phyloP scores from a whole-genome alignment of 2,329 filamentous ascomycete genomes.

The Fusarium pseudonygamai region DNA sequence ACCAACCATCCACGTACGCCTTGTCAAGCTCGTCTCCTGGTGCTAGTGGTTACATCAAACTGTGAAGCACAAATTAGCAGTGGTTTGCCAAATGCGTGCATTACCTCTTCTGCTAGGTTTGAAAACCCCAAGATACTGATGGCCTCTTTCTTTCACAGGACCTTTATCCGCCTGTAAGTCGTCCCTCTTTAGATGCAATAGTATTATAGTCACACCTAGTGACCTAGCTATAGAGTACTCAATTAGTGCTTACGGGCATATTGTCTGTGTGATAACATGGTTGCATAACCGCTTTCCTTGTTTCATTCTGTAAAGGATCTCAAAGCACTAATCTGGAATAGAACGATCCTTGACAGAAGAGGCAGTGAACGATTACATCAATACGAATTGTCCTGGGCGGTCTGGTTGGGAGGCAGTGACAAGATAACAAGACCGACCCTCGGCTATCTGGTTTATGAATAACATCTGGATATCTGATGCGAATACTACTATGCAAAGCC shows the following conservation, averaged over 20 bases:
- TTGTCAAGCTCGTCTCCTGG: neutral
- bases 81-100: neutral
- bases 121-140: fast-evolving
- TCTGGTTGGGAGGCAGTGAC: too few relatives aligned
- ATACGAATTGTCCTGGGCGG: fast-evolving
- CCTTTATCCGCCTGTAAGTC: fast-evolving
- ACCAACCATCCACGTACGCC: too few relatives aligned
- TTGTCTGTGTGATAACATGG: too few relatives aligned
- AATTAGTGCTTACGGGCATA: neutral
- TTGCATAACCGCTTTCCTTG: neutral
- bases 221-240: neutral
- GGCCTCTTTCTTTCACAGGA: neutral
- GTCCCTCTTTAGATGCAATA: neutral
- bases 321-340: fast-evolving
- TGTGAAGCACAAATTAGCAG: neutral
- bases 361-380: neutral
- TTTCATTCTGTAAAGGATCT: fast-evolving
- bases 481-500: neutral
- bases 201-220: neutral
- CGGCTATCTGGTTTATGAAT: neutral
- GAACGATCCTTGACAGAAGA: too few relatives aligned
- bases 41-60: too few relatives aligned
- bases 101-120: neutral
- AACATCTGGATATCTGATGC: too few relatives aligned
- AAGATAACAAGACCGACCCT: neutral